These are phyloP conservation scores for Fagopyrum esculentum DNA, from an alignment of 148 eudicot species.

Conservation along the genomic window DNA sequence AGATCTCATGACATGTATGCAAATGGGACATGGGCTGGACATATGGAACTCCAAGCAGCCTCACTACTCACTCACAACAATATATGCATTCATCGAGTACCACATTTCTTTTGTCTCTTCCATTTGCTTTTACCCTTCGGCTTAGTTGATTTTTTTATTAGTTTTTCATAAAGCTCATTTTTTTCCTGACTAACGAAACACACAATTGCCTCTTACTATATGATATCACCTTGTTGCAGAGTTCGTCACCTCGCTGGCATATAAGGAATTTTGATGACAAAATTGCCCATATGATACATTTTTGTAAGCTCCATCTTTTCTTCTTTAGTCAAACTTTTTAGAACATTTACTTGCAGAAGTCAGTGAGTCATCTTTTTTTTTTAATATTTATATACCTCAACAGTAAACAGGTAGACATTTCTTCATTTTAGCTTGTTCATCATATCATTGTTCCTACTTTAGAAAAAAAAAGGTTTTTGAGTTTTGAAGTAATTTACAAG, in stretches of 20 bases:
- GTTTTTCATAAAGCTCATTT: neutral
- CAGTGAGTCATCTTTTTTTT: neutral
- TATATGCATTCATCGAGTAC: constrained; percentile 88
- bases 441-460: neutral
- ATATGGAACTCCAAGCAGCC: constrained; percentile 98
- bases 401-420: neutral
- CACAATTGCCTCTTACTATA: neutral
- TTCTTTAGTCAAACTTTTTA: neutral
- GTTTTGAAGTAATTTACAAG: neutral
- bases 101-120: constrained; percentile 11
- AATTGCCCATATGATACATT: constrained; percentile 73
- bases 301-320: constrained; percentile 48
- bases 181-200: neutral
- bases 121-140: neutral
- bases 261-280: constrained; percentile 57
- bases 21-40: constrained; percentile 98
- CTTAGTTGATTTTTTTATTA: neutral
- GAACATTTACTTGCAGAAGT: neutral
- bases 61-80: constrained; percentile 72
- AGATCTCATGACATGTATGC: too few relatives aligned
- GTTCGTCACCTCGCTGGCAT: constrained; percentile 83
- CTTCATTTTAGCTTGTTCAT: neutral
- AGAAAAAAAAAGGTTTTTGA: too few relatives aligned
- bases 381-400: neutral
- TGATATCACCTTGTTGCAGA: constrained; percentile 33